Evolutionary conservation across 2,329 filamentous ascomycete genomes (phyloP).

Genomic region (Apiospora saccharicola): DNA sequence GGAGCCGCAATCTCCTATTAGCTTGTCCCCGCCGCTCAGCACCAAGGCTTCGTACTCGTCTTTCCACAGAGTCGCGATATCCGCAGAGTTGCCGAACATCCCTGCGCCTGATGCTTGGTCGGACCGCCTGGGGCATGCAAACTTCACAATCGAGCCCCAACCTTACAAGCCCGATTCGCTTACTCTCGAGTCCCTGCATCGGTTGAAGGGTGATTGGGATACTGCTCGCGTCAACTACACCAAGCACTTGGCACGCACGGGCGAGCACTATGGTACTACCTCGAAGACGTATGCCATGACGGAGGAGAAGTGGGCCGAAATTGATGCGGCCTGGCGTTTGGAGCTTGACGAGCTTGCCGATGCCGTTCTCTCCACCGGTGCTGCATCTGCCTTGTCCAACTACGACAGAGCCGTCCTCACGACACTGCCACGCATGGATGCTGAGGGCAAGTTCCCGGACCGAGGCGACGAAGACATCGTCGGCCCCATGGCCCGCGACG

Average conservation of each 20-base stretch:
- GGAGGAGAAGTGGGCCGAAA: conserved; percentile 86
- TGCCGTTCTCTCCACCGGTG: conserved; percentile 53
- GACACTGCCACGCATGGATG: conserved; percentile 73
- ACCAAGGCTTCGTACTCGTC: conserved; percentile 80
- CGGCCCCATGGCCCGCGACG: conserved; percentile 81
- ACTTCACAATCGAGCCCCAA: conserved; percentile 85
- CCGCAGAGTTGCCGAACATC: conserved; percentile 53
- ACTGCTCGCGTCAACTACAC: conserved; percentile 84
- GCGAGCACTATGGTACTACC: conserved; percentile 88
- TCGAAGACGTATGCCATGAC: conserved; percentile 89
- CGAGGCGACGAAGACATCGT: conserved; percentile 93
- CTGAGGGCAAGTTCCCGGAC: conserved; percentile 85
- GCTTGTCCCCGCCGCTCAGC: conserved; percentile 76
- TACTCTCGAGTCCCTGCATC: conserved; percentile 63
- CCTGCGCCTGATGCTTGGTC: conserved; percentile 82
- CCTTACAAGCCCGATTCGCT: conserved; percentile 75
- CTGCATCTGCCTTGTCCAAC: conserved; percentile 50
- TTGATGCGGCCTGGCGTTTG: conserved; percentile 76
- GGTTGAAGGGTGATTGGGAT: conserved; percentile 82
- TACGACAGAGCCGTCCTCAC: conserved; percentile 66
- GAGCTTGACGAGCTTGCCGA: conserved; percentile 72
- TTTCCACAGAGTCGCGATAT: conserved; percentile 60
- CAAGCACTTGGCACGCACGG: conserved; percentile 85
- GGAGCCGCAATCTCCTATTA: conserved; percentile 48
- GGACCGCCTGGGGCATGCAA: conserved; percentile 85